Evolutionary conservation across 306 rosid genomes (phyloP).

Genomic region (Rosa persica): DNA sequence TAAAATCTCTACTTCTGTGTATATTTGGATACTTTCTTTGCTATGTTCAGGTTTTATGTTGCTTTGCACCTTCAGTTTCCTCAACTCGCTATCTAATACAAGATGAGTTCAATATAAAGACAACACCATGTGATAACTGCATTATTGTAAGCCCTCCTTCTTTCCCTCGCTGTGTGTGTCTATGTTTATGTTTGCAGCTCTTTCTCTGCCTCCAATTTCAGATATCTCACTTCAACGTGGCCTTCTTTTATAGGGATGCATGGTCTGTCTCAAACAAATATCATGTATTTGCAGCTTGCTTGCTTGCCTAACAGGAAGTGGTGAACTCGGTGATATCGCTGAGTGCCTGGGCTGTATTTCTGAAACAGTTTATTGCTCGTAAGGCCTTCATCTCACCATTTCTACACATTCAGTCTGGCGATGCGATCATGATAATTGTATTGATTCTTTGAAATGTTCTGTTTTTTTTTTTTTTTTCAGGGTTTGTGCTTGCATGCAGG

Average conservation of each 20-base stretch:
- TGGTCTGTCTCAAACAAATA: slow-evolving; percentile 48
- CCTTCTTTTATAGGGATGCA: slow-evolving; percentile 41
- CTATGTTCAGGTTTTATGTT: slow-evolving; percentile 54
- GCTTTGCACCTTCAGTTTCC: slow-evolving; percentile 70
- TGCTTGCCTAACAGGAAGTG: slow-evolving; percentile 55
- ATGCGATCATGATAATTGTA: slow-evolving; percentile 2
- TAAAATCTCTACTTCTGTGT: background rate
- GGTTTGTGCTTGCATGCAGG: slow-evolving; percentile 90
- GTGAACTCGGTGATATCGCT: slow-evolving; percentile 53
- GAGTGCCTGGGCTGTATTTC: slow-evolving; percentile 48
- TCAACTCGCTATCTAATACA: slow-evolving; percentile 80
- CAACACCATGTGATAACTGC: slow-evolving; percentile 70
- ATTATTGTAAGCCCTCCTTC: slow-evolving; percentile 49
- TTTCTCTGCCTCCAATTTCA: background rate
- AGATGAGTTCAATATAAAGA: slow-evolving; percentile 81
- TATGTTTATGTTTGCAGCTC: background rate
- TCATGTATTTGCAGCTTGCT: slow-evolving; percentile 66
- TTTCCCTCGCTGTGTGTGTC: background rate
- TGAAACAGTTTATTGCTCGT: slow-evolving; percentile 68
- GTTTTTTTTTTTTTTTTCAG: slow-evolving; percentile 22
- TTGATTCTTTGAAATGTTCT: slow-evolving; percentile 11
- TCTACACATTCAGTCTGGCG: background rate
- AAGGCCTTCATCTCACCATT: slow-evolving; percentile 34
- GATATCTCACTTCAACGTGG: background rate
- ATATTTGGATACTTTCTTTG: slow-evolving; percentile 4